These are phyloP conservation scores for Aureobasidium leucospermi DNA, from an alignment of 2,329 filamentous ascomycete species.

Conservation along the genomic window DNA sequence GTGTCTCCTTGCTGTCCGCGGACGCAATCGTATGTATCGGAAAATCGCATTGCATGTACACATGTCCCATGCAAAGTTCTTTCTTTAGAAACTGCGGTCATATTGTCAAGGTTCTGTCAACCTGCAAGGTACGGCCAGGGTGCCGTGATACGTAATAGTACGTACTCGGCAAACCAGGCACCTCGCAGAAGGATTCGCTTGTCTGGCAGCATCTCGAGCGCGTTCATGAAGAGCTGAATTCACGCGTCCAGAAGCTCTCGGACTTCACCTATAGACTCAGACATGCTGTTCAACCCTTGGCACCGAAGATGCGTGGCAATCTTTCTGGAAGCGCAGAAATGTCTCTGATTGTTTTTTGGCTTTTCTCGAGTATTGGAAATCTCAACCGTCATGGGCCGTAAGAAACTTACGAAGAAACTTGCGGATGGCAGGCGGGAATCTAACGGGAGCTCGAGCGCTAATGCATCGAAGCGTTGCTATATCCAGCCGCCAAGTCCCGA, in stretches of 20 bases:
- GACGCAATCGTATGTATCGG: neutral
- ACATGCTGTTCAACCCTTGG: neutral
- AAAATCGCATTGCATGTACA: neutral
- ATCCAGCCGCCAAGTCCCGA: neutral
- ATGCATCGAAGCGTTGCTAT: neutral
- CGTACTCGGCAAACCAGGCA: neutral
- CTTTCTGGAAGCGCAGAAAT: constrained; percentile 8
- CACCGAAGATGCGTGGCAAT: constrained; percentile 4
- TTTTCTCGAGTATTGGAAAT: neutral
- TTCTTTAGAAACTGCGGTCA: neutral
- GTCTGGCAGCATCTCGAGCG: neutral
- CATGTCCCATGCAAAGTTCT: neutral
- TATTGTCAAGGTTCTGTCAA: constrained; percentile 8
- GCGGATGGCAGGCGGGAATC: neutral
- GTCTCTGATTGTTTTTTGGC: neutral
- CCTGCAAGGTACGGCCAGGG: constrained; percentile 6
- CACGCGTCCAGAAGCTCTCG: neutral
- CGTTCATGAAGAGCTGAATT: neutral
- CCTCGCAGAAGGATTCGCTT: constrained; percentile 4
- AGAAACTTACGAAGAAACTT: constrained; percentile 4
- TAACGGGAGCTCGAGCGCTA: neutral
- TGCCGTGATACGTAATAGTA: neutral
- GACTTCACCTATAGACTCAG: neutral
- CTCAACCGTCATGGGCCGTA: constrained; percentile 3
- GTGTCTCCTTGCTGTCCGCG: neutral